phyloP scores from a whole-genome alignment of 805 yeast genomes.

The Schwanniomyces vanrijiae region DNA sequence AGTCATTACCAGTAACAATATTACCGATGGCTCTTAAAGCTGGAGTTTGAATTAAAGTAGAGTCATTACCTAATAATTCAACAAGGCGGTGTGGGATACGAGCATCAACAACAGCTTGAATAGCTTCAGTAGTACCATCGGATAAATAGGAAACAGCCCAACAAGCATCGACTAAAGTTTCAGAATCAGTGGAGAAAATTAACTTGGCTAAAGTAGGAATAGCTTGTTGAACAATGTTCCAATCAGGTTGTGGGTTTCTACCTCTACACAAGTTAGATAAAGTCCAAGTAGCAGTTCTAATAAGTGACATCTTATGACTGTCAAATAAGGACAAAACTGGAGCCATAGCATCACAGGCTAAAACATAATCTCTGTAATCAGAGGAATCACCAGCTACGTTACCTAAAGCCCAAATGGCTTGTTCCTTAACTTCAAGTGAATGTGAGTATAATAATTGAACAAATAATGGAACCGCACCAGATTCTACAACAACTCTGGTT shows the following conservation, averaged over 20 bases:
- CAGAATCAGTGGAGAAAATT: constrained; percentile 86
- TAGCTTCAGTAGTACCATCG: constrained; percentile 90
- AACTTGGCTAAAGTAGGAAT: constrained; percentile 90
- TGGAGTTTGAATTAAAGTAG: constrained; percentile 90
- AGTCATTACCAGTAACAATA: constrained; percentile 95
- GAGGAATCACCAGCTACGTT: constrained; percentile 98
- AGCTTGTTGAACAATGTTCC: constrained; percentile 83
- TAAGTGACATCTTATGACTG: constrained; percentile 81
- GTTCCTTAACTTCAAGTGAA: constrained; percentile 92
- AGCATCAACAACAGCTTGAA: constrained; percentile 95
- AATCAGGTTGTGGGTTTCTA: constrained; percentile 93
- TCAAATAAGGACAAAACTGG: constrained; percentile 80
- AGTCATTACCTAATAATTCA: constrained; percentile 81
- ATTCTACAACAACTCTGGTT: constrained; percentile 85
- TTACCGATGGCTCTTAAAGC: constrained; percentile 97
- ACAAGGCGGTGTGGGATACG: constrained; percentile 93
- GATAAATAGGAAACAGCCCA: constrained; percentile 97
- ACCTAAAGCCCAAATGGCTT: constrained; percentile 99
- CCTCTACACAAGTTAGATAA: constrained; percentile 96
- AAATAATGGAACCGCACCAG: constrained; percentile 91
- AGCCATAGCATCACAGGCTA: constrained; percentile 81
- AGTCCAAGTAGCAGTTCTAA: constrained; percentile 98
- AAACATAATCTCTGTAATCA: constrained; percentile 83
- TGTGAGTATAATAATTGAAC: constrained; percentile 78
- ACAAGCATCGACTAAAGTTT: constrained; percentile 94